Base-by-base conservation (phyloP, 371 early-diverging fungal species). In the Apophysomyces sp. region DNA sequence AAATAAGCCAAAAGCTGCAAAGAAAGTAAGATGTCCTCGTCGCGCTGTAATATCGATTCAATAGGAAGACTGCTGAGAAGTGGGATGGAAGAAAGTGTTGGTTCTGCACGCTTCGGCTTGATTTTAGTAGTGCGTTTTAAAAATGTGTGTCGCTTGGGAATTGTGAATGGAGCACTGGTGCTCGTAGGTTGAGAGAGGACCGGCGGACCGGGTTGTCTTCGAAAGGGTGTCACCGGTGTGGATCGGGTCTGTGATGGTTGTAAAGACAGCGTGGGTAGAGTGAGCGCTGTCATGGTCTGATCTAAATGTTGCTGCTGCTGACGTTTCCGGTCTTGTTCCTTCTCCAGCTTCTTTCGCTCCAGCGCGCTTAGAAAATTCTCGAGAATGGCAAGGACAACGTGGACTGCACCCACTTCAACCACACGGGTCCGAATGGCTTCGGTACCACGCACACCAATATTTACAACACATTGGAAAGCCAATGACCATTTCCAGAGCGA, bases 1-100 rank as follows among this genome's bases (percentile, higher is more conserved):
- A 94, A 83, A 61, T 91, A 92, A 49, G 93, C 94, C 21, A 93
- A 80, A 12, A 95, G 81, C 73, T 94, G 92, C 60, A 91, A 81
- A 0, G 92, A 86, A 29, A 92, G 79, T 30, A 93, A 78, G 34
- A 94, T 88, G 61, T 94, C 92, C 57, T 92, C 90, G 61, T 87
- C 88, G 37, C 90, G 85, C 58, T 84, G 89, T 58, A 88, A 84
- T 54, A 86, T 77, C 32, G 85, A 77, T 40, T 84, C 81, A 21
- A 78, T 65, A 12, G 67, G 55, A 15, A 69, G 61, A 29, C 55
- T 59, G 54, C 60, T 63, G 36, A 68, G 52, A 26, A 67, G 51
- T 41, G 61, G 68, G 51, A 65, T 63, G 13, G 68, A 57, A n/a
- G 66, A 61, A n/a, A 61, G 40, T 4, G 60, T 52, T 29, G 63